Conservation (phyloP, 441 rosid genomes). For the Macaranga tanarius region DNA sequence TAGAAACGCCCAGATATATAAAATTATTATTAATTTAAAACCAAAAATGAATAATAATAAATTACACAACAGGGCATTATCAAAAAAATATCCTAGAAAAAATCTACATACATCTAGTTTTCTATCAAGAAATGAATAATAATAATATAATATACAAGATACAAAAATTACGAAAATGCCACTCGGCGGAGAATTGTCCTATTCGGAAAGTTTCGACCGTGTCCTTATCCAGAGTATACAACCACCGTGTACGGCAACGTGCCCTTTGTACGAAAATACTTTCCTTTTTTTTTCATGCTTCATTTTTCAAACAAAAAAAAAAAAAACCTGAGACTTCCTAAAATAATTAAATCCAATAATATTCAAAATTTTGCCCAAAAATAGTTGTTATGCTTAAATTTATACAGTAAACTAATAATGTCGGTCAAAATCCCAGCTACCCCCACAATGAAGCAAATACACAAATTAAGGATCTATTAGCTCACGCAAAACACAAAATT, state of each 20-base stretch:
- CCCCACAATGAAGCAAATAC: no score
- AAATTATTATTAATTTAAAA: no score
- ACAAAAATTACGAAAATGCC: conserved; percentile 4
- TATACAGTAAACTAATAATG: no score
- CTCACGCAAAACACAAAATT: neutral
- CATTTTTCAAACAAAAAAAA: neutral
- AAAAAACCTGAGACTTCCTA: neutral
- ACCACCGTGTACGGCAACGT: neutral
- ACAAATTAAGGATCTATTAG: no score
- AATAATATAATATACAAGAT: neutral
- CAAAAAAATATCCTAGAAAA: no score
- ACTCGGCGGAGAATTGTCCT: neutral
- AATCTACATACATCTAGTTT: neutral
- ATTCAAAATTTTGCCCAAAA: no score
- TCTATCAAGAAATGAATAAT: neutral
- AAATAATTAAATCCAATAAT: no score
- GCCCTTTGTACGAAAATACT: conserved; percentile 3
- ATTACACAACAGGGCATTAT: no score
- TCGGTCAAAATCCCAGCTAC: no score
- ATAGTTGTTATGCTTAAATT: no score
- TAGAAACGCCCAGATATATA: no score
- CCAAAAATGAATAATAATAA: no score
- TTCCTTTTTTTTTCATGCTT: neutral
- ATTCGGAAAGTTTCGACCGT: neutral
- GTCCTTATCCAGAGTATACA: neutral